These are phyloP conservation scores for Meredithiella fracta DNA, from an alignment of 2,329 filamentous ascomycete species.

Conservation along the genomic window DNA sequence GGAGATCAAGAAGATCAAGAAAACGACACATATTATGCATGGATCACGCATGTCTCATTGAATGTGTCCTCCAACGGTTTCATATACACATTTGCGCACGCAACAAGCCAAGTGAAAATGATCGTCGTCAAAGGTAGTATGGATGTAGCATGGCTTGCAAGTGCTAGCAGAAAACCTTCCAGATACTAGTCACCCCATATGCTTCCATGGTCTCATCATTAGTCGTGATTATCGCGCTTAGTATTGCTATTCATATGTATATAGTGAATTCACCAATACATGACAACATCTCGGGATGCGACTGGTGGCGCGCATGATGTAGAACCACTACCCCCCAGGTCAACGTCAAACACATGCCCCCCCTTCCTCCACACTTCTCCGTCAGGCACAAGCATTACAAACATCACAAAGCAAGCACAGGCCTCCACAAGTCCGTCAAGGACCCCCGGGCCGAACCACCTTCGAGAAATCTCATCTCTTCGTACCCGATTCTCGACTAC, in stretches of 20 bases:
- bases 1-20: no score
- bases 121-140: no score
- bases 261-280: no score
- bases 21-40: background rate
- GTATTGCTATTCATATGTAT: background rate
- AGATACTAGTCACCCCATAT: no score
- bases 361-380: background rate
- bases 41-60: background rate
- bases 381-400: background rate
- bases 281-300: background rate
- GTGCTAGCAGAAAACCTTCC: background rate
- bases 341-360: slow-evolving; percentile 10
- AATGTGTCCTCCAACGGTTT: background rate
- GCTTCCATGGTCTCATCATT: background rate
- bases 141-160: background rate
- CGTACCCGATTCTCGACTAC: background rate
- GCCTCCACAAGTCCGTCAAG: background rate
- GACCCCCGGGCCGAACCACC: background rate
- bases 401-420: background rate
- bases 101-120: background rate
- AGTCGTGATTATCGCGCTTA: background rate
- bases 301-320: background rate
- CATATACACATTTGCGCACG: background rate
- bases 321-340: background rate
- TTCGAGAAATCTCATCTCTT: background rate